Base-by-base conservation (phyloP, 2,329 filamentous ascomycete genomes). In the Pezicula carpinea region DNA sequence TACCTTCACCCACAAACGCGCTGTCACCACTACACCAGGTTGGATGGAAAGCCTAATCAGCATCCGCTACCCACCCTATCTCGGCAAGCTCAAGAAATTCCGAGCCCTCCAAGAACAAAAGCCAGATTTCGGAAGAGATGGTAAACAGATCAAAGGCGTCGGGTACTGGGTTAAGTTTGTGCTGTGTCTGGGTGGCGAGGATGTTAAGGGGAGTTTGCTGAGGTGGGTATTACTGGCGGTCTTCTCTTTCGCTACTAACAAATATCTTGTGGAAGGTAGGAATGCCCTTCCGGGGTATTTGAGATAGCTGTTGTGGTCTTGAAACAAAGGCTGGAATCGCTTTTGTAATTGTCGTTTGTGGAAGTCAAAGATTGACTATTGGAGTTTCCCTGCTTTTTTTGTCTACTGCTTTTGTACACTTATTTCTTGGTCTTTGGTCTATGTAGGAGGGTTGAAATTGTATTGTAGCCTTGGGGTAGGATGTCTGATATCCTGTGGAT, bases 1-100 rank as follows among this genome's bases (percentile, higher is more conserved):
- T 57, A 70, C 70, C 54, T 87, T 86, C 61, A 79, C 79, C 2
- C 83, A 87, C 64, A 72, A 73, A 26, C 69, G 76, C 33, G 68
- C 67, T 42, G 67, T 87, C 29, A 78, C 80, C 18, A 75, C 72
- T 38, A 85, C 82, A 4, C 85, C 85, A 0, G 59, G 64, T 14
- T 89, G 85, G 85, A 74, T 84, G 54, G 85, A 89, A 62, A 70
- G 68, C 33, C 60, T 89, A 50, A 69, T 92, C 55, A 75, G 77
- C 49, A 73, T 88, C 44, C 78, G 88, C 51, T 86, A 86, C 68
- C 77, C 82, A 69, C 82, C 82, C 3, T 85, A 82, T 29, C 51
- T 52, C 14, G 60, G 56, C 39, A 64, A 64, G 44, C 68, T 80
- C 48, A 64, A 66, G 38, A 66, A 72, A 40, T 66, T 76, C 51